phyloP scores from a whole-genome alignment of 2,329 filamentous ascomycete genomes.

The Xylariales sp. region DNA sequence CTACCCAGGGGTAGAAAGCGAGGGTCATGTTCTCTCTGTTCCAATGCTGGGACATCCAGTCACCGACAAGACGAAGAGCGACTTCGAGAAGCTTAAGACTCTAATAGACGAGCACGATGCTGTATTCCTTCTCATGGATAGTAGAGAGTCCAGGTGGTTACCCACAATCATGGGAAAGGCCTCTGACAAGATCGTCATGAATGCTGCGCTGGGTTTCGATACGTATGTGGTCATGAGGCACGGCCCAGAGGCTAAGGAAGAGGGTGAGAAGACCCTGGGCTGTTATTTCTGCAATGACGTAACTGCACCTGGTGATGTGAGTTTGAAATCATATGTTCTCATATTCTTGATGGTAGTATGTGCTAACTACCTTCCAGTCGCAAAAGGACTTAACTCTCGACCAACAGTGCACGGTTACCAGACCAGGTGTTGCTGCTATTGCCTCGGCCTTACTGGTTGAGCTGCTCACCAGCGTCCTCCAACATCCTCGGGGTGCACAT shows the following conservation, averaged over 20 bases:
- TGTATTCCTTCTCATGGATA: slow-evolving; percentile 96
- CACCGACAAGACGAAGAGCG: slow-evolving; percentile 64
- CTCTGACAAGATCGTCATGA: slow-evolving; percentile 90
- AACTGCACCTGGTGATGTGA: slow-evolving; percentile 86
- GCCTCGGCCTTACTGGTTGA: slow-evolving; percentile 90
- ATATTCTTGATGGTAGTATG: no score
- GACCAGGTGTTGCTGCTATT: slow-evolving; percentile 86
- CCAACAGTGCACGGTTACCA: slow-evolving; percentile 95
- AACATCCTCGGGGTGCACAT: slow-evolving; percentile 71
- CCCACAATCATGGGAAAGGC: slow-evolving; percentile 96
- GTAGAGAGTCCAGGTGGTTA: slow-evolving; percentile 88
- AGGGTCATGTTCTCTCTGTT: slow-evolving; percentile 77
- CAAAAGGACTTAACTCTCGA: slow-evolving; percentile 93
- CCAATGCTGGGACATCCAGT: slow-evolving; percentile 96
- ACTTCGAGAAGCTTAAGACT: slow-evolving; percentile 70
- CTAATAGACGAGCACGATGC: slow-evolving; percentile 84
- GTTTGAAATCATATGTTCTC: slow-evolving; percentile 26
- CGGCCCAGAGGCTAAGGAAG: slow-evolving; percentile 58
- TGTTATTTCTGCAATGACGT: slow-evolving; percentile 99
- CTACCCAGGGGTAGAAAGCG: slow-evolving; percentile 82
- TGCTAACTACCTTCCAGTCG: slow-evolving; percentile 62
- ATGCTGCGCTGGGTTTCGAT: slow-evolving; percentile 93
- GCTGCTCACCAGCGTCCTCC: slow-evolving; percentile 78
- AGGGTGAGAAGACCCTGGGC: slow-evolving; percentile 66
- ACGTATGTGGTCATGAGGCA: slow-evolving; percentile 97